These are phyloP conservation scores for Kodamaea suecica DNA, from an alignment of 1,139 yeast species.

Conservation along the genomic window DNA sequence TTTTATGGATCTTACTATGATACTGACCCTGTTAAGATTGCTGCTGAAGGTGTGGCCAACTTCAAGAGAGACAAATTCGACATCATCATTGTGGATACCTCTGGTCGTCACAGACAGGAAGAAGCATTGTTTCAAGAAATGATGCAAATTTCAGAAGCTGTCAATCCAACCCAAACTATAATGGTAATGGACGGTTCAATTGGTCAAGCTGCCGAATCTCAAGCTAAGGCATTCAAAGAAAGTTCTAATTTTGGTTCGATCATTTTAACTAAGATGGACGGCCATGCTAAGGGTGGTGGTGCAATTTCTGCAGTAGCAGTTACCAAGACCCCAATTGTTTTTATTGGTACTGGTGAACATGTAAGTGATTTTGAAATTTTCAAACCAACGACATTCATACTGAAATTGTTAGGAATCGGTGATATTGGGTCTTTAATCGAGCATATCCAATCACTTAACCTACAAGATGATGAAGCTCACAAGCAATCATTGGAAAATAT, in stretches of 20 bases:
- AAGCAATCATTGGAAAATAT: constrained; percentile 90
- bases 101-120: constrained; percentile 98
- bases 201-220: constrained; percentile 97
- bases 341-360: constrained; percentile 98
- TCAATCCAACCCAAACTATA: constrained; percentile 88
- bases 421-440: constrained; percentile 93
- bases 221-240: constrained; percentile 91
- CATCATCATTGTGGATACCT: constrained; percentile 92
- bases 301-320: constrained; percentile 99
- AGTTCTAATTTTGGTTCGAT: constrained; percentile 93
- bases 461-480: constrained; percentile 66
- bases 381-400: constrained; percentile 84
- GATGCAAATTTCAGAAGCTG: constrained; percentile 86
- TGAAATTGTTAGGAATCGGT: constrained; percentile 90
- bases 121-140: constrained; percentile 87
- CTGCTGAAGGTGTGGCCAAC: constrained; percentile 86
- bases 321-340: constrained; percentile 91
- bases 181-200: constrained; percentile 98
- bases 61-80: constrained; percentile 92
- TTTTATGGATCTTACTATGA: constrained; percentile 94
- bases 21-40: constrained; percentile 92
- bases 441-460: constrained; percentile 82
- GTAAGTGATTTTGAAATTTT: constrained; percentile 90
- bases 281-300: constrained; percentile 99
- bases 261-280: constrained; percentile 94